Conservation (phyloP, 73 alveolate species). For the Tetrahymena thermophila region DNA sequence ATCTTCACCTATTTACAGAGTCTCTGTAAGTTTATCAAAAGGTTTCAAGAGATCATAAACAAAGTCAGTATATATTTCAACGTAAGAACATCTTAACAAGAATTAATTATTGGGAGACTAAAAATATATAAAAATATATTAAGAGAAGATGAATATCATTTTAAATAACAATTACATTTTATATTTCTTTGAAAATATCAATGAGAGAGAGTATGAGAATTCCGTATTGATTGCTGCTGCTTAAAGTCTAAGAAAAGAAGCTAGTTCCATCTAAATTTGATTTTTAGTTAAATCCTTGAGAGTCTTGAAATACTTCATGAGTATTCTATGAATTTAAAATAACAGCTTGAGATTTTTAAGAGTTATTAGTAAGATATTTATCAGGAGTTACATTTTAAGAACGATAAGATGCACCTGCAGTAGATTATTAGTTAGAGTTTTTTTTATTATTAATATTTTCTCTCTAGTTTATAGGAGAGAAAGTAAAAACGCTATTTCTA, state of each 20-base stretch:
- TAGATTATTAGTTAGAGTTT: background rate
- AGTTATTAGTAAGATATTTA: background rate
- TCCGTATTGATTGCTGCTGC: background rate
- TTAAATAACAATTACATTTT: background rate
- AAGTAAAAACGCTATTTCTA: background rate
- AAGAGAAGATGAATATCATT: background rate
- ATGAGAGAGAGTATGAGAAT: background rate
- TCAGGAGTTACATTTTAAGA: background rate
- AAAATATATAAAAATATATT: background rate
- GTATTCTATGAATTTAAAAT: background rate
- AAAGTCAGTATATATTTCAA: constrained; percentile 92
- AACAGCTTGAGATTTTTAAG: background rate
- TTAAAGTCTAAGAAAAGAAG: background rate
- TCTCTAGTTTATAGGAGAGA: background rate
- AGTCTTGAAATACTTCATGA: background rate
- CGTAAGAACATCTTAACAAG: constrained; percentile 74
- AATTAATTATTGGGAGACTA: constrained; percentile 10
- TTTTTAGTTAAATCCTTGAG: background rate
- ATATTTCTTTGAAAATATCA: constrained; percentile 17
- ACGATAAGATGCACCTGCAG: background rate
- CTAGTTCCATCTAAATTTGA: background rate
- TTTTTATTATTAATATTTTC: background rate
- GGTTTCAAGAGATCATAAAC: constrained; percentile 86
- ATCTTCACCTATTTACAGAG: constrained; percentile 52
- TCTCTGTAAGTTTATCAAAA: constrained; percentile 21